A percentile compares a stretch with the other conserved stretches of the same genome.
Evolutionary conservation across 2,329 filamentous ascomycete species (phyloP).

Genomic region (Neonectria punicea): DNA sequence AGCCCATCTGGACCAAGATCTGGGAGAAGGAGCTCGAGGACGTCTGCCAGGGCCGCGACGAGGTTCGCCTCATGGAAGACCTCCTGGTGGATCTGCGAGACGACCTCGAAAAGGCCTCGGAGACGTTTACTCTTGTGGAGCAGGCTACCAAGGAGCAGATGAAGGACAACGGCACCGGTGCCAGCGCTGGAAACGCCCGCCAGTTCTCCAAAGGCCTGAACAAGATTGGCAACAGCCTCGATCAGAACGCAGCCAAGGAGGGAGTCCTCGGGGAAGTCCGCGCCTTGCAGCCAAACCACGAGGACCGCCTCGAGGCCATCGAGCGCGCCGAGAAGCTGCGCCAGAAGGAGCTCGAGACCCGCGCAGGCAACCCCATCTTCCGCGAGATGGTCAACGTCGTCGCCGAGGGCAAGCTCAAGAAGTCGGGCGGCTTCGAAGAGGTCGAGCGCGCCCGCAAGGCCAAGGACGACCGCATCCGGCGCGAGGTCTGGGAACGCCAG

Average conservation of each 20-base stretch:
- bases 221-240: slow-evolving; percentile 64
- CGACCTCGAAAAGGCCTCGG: slow-evolving; percentile 92
- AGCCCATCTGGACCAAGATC: slow-evolving; percentile 98
- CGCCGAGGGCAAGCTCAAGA: slow-evolving; percentile 90
- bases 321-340: slow-evolving; percentile 94
- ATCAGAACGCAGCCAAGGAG: slow-evolving; percentile 88
- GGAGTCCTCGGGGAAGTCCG: slow-evolving; percentile 92
- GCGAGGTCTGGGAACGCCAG: slow-evolving; percentile 78
- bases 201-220: slow-evolving; percentile 66
- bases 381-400: slow-evolving; percentile 89
- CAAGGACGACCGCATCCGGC: slow-evolving; percentile 87
- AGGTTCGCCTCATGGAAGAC: slow-evolving; percentile 96
- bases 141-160: slow-evolving; percentile 99
- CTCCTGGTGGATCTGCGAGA: slow-evolving; percentile 91
- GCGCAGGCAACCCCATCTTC: slow-evolving; percentile 80
- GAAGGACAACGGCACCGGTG: slow-evolving; percentile 72
- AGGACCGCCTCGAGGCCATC: slow-evolving; percentile 91
- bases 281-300: slow-evolving; percentile 93
- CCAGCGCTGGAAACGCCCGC: slow-evolving; percentile 61
- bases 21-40: slow-evolving; percentile 98
- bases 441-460: slow-evolving; percentile 84
- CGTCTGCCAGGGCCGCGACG: slow-evolving; percentile 94
- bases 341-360: slow-evolving; percentile 85
- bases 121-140: slow-evolving; percentile 95
- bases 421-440: slow-evolving; percentile 94